Evolutionary conservation across 352 stramenopile genomes (phyloP).

Genomic region (Globisporangium solare): DNA sequence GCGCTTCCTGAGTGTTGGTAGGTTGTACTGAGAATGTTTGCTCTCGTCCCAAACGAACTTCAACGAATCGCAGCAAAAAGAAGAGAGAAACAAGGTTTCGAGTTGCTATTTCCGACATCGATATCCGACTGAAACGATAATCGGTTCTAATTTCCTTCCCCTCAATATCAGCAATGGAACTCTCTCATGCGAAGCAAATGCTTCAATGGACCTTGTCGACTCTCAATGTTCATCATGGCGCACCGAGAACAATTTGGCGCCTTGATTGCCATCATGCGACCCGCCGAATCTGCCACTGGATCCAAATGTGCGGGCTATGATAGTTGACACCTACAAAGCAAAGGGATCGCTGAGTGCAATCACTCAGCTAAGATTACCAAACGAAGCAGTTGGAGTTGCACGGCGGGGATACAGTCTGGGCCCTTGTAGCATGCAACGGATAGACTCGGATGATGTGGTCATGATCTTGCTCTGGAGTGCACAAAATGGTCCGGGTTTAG

Average conservation of each 20-base stretch:
- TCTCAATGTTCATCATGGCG: constrained; percentile 32
- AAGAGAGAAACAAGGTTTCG: no score
- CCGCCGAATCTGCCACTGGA: constrained; percentile 21
- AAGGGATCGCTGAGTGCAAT: constrained; percentile 34
- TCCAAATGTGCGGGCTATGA: constrained; percentile 15
- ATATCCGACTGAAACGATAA: no score
- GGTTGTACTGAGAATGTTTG: no score
- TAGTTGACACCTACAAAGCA: constrained; percentile 44
- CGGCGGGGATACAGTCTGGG: not conserved
- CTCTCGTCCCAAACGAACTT: no score
- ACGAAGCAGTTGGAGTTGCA: not conserved
- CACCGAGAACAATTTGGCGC: constrained; percentile 25
- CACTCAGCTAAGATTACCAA: constrained; percentile 20
- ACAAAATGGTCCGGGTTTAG: no score
- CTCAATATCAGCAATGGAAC: no score
- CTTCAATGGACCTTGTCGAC: constrained; percentile 48
- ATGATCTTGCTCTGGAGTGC: constrained; percentile 4
- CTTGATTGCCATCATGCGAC: constrained; percentile 33
- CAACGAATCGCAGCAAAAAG: no score
- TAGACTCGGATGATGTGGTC: not conserved
- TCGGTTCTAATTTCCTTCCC: no score
- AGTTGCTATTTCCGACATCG: no score
- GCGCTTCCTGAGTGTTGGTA: no score
- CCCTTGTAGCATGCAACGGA: not conserved
- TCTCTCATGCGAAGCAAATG: no score